Conservation (phyloP, 2,329 filamentous ascomycete species). For the Penicillium corylophilum region DNA sequence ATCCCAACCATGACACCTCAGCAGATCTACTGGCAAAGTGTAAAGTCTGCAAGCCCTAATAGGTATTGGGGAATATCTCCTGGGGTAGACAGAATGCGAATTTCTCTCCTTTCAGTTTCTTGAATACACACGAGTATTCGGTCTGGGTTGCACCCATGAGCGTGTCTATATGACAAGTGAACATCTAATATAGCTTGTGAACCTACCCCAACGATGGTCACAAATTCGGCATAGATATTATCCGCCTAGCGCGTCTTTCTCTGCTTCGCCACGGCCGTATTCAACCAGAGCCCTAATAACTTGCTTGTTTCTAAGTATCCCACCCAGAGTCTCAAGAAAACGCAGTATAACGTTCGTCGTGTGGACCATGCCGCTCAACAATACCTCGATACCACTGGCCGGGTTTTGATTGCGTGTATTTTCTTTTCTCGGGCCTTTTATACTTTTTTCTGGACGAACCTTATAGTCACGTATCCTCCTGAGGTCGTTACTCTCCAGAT, state of each 20-base stretch:
- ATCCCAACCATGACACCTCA: no score
- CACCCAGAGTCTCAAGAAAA: slow-evolving; percentile 35
- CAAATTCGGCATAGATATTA: slow-evolving; percentile 41
- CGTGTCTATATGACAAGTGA: not conserved
- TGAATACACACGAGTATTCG: slow-evolving; percentile 13
- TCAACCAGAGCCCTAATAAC: slow-evolving; percentile 46
- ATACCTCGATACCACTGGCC: slow-evolving; percentile 27
- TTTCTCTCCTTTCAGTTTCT: slow-evolving; percentile 11
- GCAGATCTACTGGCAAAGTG: not conserved
- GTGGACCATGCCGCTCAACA: slow-evolving; percentile 54
- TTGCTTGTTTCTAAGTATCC: slow-evolving; percentile 47
- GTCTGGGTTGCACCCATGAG: not conserved
- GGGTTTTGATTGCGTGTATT: slow-evolving; percentile 44
- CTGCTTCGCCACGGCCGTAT: slow-evolving; percentile 43
- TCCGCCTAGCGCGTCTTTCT: slow-evolving; percentile 45
- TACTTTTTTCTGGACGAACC: slow-evolving; percentile 46
- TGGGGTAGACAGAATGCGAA: slow-evolving; percentile 10
- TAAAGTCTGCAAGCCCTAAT: slow-evolving; percentile 6
- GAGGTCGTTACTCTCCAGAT: slow-evolving; percentile 46
- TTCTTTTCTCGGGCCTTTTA: slow-evolving; percentile 47
- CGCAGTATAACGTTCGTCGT: slow-evolving; percentile 45
- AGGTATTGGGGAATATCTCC: slow-evolving; percentile 7
- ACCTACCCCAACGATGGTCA: slow-evolving; percentile 3
- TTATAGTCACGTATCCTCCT: slow-evolving; percentile 47
- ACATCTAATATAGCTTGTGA: not conserved